These are phyloP conservation scores for Malbranchea zuffiana DNA, from an alignment of 2,329 filamentous ascomycete genomes.

Conservation along the genomic window DNA sequence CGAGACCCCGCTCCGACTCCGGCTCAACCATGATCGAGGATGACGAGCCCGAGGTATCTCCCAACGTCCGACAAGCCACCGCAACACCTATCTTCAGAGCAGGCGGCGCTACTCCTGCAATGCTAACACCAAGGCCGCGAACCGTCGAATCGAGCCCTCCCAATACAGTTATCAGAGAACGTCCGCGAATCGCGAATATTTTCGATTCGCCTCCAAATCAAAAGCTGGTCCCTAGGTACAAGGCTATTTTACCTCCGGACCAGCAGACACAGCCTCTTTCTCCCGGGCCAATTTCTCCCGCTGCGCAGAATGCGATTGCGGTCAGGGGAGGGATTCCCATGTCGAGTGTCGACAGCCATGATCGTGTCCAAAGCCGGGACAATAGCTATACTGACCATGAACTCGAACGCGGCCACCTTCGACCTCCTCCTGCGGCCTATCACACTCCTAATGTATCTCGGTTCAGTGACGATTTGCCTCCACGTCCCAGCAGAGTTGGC, in stretches of 20 bases:
- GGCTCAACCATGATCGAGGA: conserved; percentile 22
- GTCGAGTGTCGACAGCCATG: conserved; percentile 48
- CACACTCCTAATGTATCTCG: conserved; percentile 27
- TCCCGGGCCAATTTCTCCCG: conserved; percentile 53
- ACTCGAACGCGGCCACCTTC: too few relatives aligned
- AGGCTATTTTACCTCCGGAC: conserved; percentile 48
- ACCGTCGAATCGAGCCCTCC: too few relatives aligned
- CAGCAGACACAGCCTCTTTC: conserved; percentile 45
- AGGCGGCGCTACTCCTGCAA: conserved; percentile 10
- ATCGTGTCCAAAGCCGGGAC: too few relatives aligned
- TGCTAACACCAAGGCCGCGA: too few relatives aligned
- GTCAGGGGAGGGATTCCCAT: conserved; percentile 52
- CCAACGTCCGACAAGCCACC: conserved; percentile 22
- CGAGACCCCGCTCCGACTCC: conserved; percentile 15
- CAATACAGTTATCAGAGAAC: too few relatives aligned
- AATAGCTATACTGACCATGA: too few relatives aligned
- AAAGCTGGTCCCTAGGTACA: conserved; percentile 35
- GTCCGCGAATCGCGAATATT: too few relatives aligned
- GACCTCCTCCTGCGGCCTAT: conserved; percentile 22
- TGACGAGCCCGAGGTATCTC: conserved; percentile 22
- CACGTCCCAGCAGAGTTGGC: conserved; percentile 9
- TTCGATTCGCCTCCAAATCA: conserved; percentile 14
- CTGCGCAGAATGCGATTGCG: conserved; percentile 50
- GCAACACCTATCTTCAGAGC: conserved; percentile 20
- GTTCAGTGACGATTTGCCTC: conserved; percentile 26